These are phyloP conservation scores for Halenospora varia DNA, from an alignment of 495 filamentous ascomycete species.

Conservation along the genomic window DNA sequence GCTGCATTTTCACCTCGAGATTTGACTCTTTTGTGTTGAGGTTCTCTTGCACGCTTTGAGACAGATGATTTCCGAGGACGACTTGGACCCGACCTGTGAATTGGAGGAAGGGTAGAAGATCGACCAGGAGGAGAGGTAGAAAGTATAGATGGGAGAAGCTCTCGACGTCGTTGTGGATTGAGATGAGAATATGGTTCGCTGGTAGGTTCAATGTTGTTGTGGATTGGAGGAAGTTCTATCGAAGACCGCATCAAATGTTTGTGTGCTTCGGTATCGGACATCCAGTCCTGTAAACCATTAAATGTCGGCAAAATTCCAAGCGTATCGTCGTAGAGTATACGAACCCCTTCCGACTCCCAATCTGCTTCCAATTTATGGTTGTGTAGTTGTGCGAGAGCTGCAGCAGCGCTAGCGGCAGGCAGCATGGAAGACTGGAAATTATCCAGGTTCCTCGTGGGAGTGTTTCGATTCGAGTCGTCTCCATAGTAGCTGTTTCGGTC, in stretches of 20 bases:
- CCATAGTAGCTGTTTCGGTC: slow-evolving; percentile 45
- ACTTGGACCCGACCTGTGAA: slow-evolving; percentile 54
- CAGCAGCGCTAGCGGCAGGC: slow-evolving; percentile 74
- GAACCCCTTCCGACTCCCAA: slow-evolving; percentile 81
- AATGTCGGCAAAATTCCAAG: slow-evolving; percentile 6
- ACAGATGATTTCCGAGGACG: slow-evolving; percentile 83
- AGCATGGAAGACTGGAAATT: slow-evolving; percentile 62
- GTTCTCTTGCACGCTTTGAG: slow-evolving; percentile 63
- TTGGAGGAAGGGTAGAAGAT: slow-evolving; percentile 79
- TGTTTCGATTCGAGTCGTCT: slow-evolving; percentile 67
- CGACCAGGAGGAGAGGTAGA: slow-evolving; percentile 78
- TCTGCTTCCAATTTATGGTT: slow-evolving; percentile 74
- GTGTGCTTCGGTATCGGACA: slow-evolving; percentile 47
- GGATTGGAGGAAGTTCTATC: slow-evolving; percentile 71
- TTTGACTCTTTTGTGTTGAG: slow-evolving; percentile 71
- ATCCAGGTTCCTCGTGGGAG: slow-evolving; percentile 62
- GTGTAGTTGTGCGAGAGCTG: slow-evolving; percentile 83
- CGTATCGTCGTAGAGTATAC: slow-evolving; percentile 25
- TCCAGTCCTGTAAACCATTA: slow-evolving; percentile 30
- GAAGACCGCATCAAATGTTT: slow-evolving; percentile 46
- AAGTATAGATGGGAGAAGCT: slow-evolving; percentile 77
- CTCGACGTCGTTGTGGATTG: slow-evolving; percentile 56
- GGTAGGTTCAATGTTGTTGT: slow-evolving; percentile 56
- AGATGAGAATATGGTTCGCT: slow-evolving; percentile 64
- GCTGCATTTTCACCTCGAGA: slow-evolving; percentile 50